phyloP scores from a whole-genome alignment of 2,329 filamentous ascomycete species.

The Aspergillus sp. region DNA sequence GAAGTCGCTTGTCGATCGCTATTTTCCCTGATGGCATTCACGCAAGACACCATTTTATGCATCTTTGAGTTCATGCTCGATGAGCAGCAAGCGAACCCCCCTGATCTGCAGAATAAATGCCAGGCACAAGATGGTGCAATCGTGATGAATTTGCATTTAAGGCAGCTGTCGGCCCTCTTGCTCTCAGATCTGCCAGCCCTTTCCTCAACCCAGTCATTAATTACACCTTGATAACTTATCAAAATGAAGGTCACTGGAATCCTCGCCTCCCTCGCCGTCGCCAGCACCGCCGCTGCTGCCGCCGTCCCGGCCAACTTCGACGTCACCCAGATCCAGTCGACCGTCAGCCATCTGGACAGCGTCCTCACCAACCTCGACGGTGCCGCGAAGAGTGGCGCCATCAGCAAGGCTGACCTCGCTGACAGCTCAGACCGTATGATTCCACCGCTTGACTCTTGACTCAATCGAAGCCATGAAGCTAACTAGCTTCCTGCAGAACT shows the following conservation, averaged over 20 bases:
- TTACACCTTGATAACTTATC: constrained; percentile 13
- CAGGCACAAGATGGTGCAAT: background rate
- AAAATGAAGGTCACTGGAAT: constrained; percentile 41
- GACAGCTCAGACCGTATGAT: background rate
- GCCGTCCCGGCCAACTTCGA: constrained; percentile 22
- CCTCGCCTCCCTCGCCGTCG: constrained; percentile 31
- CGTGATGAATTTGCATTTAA: constrained; percentile 25
- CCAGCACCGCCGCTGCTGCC: constrained; percentile 29
- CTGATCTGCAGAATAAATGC: constrained; percentile 18
- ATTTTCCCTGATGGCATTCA: background rate
- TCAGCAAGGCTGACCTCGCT: background rate
- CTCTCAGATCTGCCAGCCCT: background rate
- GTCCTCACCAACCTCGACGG: constrained; percentile 20
- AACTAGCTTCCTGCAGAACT: constrained; percentile 8
- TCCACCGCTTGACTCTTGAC: too few relatives aligned
- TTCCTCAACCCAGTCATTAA: constrained; percentile 22
- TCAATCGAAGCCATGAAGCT: background rate
- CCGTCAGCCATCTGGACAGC: constrained; percentile 14
- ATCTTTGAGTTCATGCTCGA: background rate
- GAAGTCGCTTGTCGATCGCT: constrained; percentile 16
- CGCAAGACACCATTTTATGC: background rate
- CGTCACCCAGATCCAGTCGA: constrained; percentile 10
- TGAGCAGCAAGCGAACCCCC: constrained; percentile 6
- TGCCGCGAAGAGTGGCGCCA: background rate
- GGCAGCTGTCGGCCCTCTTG: constrained; percentile 3